Base-by-base conservation (phyloP, 495 filamentous ascomycete species). In the Talaromyces ruber region DNA sequence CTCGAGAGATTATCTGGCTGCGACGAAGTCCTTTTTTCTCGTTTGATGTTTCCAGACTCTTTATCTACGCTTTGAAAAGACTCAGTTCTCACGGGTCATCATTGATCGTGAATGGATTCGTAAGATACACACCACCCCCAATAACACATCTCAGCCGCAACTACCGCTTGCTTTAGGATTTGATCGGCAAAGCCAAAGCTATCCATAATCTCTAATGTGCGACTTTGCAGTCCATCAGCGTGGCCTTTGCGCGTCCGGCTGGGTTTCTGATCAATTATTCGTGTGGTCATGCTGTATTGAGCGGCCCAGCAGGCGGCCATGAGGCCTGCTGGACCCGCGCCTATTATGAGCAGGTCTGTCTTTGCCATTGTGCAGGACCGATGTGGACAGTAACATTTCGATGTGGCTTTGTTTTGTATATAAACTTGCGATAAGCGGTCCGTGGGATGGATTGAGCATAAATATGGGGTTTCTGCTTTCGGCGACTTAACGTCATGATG, bases 171-270 rank as follows among this genome's bases (percentile, higher is more conserved):
- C 32, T 76, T 76, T 12, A 88, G 75, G 32, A 89, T 68, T 18
- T 80, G 74, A 60, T 89, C 85, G 0, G 77, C 77, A 6, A 91
- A 70, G 1, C 86, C 86, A 60, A 90, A 88, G 21, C 80, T 84
- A 59, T 91, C 86, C 37, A 89, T 82, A 29, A 92, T 82, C 66
- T 92, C 88, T 8, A 89, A 76, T 0, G 87, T 87, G 1, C 87
- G 84, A 59, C 82, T 82, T 71, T 92, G 86, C 12, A 90, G 74
- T 2, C 88, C 88, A 56, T 91, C 88, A 0, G 88, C 88, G 65
- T 88, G 86, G n/a, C 88, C 88, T 21, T 70, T 75, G 62, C 69
- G 72, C 26, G 79, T 75, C 51, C 72, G 76, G 11, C 67, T 74
- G 12, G 70, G 71, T 29, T 81, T 77, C 66, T 84, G 83, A 64